Base-by-base conservation (phyloP, 805 yeast genomes). In the Wickerhamiella cacticola region DNA sequence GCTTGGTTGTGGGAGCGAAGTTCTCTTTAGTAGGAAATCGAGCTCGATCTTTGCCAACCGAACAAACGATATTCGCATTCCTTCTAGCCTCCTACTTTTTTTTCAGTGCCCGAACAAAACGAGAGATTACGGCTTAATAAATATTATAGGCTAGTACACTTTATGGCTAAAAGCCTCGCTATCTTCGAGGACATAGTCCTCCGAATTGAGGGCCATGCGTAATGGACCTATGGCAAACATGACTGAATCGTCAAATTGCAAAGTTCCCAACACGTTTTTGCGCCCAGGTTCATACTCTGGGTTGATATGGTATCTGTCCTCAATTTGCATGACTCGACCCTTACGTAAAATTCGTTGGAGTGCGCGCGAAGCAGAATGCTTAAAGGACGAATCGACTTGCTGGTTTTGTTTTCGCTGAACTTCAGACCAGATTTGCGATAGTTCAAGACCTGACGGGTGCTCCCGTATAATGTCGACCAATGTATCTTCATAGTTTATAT, bases 291-390 rank as follows among this genome's bases (percentile, higher is more conserved):
- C 67, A 53, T 54, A 61, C 38, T 55, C 59, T 9, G 55, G 49
- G 50, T 64, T 64, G 28, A 61, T 59, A 29, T 46, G 53, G 50
- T 60, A 64, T 38, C 55, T 53, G 15, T 58, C 58, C 24, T 36
- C 41, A 33, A 59, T 63, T 5, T 54, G 53, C 47, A 60, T 60
- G 23, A 65, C 56, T 18, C 65, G 52, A 40, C 67, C 67, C 43
- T 62, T 56, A 24, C 68, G 53, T 16, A 64, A 56, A 5, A 63
- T 65, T 1, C 68, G 53, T 48, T 64, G 68, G 39, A 64, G 49
- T n/a, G 68, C 68, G 35, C 67, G 55, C 15, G 63, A 58, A 1
- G 65, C 64, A 0, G 64, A 56, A 46, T 64, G 67, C 31, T 61
- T 56, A 52, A 64, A 62, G 5, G 60, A 48, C 8, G 65, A 56